Evolutionary conservation across 176 grass and related monocot species (phyloP).

Genomic region (Stipa capillata): DNA sequence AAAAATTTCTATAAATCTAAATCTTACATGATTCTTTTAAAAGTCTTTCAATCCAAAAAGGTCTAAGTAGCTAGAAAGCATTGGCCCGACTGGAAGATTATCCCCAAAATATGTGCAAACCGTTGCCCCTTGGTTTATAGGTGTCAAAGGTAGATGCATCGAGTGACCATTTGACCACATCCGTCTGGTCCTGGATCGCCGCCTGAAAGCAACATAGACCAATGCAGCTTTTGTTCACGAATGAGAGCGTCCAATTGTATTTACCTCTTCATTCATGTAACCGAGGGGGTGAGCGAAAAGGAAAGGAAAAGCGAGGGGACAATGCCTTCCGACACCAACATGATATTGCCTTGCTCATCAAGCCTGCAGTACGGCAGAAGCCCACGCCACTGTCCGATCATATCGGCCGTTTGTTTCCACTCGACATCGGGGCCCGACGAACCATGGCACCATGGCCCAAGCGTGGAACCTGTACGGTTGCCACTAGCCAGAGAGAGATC

Average conservation of each 20-base stretch:
- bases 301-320: neutral
- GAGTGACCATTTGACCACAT: neutral
- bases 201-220: too few relatives aligned
- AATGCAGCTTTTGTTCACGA: conserved; percentile 15
- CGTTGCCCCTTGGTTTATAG: neutral
- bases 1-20: too few relatives aligned
- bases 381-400: conserved; percentile 5
- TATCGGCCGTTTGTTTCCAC: neutral
- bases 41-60: too few relatives aligned
- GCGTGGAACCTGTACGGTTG: too few relatives aligned
- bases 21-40: too few relatives aligned
- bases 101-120: neutral
- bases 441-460: too few relatives aligned
- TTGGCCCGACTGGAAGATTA: neutral
- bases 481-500: too few relatives aligned
- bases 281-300: neutral
- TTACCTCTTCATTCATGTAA: neutral
- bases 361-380: neutral
- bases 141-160: neutral
- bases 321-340: conserved; percentile 3
- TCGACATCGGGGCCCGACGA: neutral
- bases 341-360: conserved; percentile 23
- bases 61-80: too few relatives aligned
- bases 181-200: too few relatives aligned
- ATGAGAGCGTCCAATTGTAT: neutral